Evolutionary conservation across 306 rosid species (phyloP).

Genomic region (Mimosa bimucronata): DNA sequence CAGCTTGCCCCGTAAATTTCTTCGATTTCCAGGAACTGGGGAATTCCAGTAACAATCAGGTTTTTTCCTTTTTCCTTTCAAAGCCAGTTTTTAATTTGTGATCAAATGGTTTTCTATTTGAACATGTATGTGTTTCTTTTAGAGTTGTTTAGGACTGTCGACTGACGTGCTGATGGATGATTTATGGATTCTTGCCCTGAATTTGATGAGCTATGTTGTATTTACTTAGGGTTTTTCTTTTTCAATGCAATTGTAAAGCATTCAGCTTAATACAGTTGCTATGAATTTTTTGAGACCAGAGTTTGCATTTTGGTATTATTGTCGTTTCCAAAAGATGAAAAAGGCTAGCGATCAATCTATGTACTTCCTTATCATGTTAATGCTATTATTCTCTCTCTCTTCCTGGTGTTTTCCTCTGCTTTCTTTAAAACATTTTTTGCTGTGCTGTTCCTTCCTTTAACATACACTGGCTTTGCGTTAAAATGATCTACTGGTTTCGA

Average conservation of each 20-base stretch:
- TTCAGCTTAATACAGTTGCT: conserved; percentile 7
- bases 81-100: conserved; percentile 24
- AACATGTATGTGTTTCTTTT: background rate
- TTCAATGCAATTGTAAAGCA: background rate
- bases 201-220: conserved; percentile 5
- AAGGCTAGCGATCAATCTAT: background rate
- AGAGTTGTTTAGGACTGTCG: background rate
- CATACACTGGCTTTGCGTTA: conserved; percentile 29
- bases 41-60: conserved; percentile 19
- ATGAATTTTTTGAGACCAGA: conserved; percentile 5
- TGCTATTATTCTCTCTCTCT: conserved; percentile 8
- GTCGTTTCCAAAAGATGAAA: background rate
- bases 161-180: conserved; percentile 9
- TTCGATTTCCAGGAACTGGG: conserved; percentile 19
- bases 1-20: background rate
- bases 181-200: background rate
- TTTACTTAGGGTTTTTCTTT: conserved; percentile 45
- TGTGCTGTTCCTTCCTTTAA: background rate
- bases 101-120: background rate
- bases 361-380: conserved; percentile 14
- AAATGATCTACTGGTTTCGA: conserved; percentile 26
- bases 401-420: conserved; percentile 33
- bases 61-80: background rate
- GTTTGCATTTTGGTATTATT: background rate
- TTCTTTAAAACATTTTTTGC: background rate